Evolutionary conservation across 2,329 filamentous ascomycete species (phyloP), one percentile per base, ranked within the genome.

Genomic region (Ophiostoma piceae): DNA sequence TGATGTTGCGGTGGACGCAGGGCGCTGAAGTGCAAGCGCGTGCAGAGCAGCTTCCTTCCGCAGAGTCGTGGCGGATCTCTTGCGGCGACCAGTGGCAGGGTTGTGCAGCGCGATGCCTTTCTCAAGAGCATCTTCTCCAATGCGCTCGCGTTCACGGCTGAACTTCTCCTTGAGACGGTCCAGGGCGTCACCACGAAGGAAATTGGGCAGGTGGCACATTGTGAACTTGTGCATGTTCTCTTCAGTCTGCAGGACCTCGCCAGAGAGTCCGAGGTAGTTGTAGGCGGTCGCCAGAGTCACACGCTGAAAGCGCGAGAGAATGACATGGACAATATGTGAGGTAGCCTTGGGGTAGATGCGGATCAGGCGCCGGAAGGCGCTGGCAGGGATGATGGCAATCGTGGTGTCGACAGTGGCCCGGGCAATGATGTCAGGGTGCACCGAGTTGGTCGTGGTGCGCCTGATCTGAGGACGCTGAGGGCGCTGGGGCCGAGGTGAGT

Each of bases 41-140:
- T 94, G 90, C 51, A 94, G 80, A 66, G 88, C 87, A 8, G 90
- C 91, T 73, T 96, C 94, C 77, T 93, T 94, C 68, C 92, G 85
- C 29, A 97, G 80, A 37, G 86, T 88, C 64, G 89, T 89, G 69
- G 87, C 92, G 0, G 93, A 92, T 70, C 90, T 86, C 71, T 90
- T 87, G 69, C 90, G 86, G 65, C 88, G 86, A 67, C 87, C 85
- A 12, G 83, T 80, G 77, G 85, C 77, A 76, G 88, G 87, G 75
- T 98, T 99, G 77, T 99, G 95, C 54, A 99, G 82, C 5, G 96
- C 95, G 74, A 99, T 98, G 0, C 95, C 96, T 79, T 98, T 98
- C 73, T 87, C 89, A 22, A 90, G 87, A 71, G 97, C 92, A 75
- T 95, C 92, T 2, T 88, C 86, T 1, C 90, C 90, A 26, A 93